Evolutionary conservation across 106 monocot genomes (phyloP), one percentile per base, ranked within the genome.

Genomic region (Phalaenopsis equestris): DNA sequence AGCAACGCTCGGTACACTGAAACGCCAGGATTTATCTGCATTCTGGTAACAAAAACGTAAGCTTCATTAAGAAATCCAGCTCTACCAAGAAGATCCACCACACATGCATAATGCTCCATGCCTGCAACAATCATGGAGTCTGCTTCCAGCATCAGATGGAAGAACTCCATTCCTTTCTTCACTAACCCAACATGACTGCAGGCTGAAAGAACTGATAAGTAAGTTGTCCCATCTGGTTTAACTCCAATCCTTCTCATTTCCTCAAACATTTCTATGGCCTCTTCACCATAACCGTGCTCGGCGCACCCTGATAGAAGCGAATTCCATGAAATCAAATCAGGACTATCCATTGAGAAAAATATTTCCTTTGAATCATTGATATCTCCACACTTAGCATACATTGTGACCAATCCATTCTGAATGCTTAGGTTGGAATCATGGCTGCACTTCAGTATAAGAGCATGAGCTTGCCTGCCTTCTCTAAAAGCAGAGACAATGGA

Each of bases 41-140:
- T 86, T 12, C 30, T 78, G 6, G 86, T 79, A 23, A 90, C 56
- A 24, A 90, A 82, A n/a, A 81, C 37, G 64, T 86, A 82, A 11
- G 87, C 88, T 75, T 86, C 86, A 12, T 75, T 9, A 15, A 92
- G 81, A 79, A 73, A 77, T 6, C 89, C 92, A 21, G 87, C 87
- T 30, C 89, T 77, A 39, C 92, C 80, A 21, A 90, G 83, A 82
- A 93, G 88, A 79, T 88, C 88, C 17, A 93, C 86, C 46, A 93
- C 56, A 75, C 84, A 90, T n/a, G 90, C 78, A 67, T 93, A 92
- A 78, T 92, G 92, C 73, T 90, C 82, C 41, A 65, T 42, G 9
- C 55, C 76, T 4, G 80, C 80, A 68, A 17, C 77, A 21, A 64
- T 73, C 0, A 17, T 23, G 0, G 73, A 6, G 2, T 79, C 75